These are phyloP conservation scores for Podosphaera fusca DNA, from an alignment of 2,329 filamentous ascomycete genomes.

Conservation along the genomic window DNA sequence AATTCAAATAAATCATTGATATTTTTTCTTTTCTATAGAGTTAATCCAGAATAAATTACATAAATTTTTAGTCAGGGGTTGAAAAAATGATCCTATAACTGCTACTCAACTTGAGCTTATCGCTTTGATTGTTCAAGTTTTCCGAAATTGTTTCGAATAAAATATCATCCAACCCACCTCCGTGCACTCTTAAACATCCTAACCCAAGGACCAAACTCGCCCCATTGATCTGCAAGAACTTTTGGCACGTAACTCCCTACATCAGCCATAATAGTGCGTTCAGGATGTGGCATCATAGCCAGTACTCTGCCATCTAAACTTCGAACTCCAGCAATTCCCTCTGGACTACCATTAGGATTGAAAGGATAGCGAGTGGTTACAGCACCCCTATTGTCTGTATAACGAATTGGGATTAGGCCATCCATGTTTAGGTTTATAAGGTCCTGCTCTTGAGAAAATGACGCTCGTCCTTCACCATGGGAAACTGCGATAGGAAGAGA, in stretches of 20 bases:
- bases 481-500: slow-evolving; percentile 68
- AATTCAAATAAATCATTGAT: too few relatives aligned
- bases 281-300: slow-evolving; percentile 55
- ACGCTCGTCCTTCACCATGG: slow-evolving; percentile 74
- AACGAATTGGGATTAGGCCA: slow-evolving; percentile 55
- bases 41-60: too few relatives aligned
- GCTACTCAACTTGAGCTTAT: too few relatives aligned
- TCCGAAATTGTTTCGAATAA: not conserved
- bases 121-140: too few relatives aligned
- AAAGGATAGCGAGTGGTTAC: slow-evolving; percentile 66
- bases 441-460: slow-evolving; percentile 32
- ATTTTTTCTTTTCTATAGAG: too few relatives aligned
- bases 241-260: slow-evolving; percentile 42
- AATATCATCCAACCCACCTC: slow-evolving; percentile 30
- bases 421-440: slow-evolving; percentile 33
- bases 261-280: slow-evolving; percentile 42
- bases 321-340: slow-evolving; percentile 44
- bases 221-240: slow-evolving; percentile 33
- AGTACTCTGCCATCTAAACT: slow-evolving; percentile 42
- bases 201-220: slow-evolving; percentile 48
- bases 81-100: too few relatives aligned
- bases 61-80: too few relatives aligned
- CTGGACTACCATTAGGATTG: slow-evolving; percentile 56
- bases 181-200: slow-evolving; percentile 51
- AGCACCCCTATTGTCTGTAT: slow-evolving; percentile 58